Evolutionary conservation across 805 yeast genomes (phyloP), one percentile per base, ranked within the genome.

Genomic region (Starmerella gropengiesseri): DNA sequence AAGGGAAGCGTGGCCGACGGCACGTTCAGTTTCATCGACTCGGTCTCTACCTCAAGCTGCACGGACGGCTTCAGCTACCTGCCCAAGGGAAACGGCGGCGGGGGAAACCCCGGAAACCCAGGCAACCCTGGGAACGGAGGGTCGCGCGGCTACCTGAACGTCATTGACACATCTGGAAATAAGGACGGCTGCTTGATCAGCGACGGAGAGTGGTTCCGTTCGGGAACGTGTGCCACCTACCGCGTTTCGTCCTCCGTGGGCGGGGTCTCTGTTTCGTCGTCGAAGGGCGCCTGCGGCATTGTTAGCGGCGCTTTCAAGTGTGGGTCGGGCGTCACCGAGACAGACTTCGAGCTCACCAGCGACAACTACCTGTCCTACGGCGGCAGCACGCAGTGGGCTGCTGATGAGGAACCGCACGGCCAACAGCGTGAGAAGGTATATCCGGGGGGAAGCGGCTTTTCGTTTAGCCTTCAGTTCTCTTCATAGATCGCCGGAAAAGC

Each of bases 171-270:
- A 5, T 22, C 28, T 12, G 29, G 29, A 20, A 17, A 22, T 14
- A 9, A 22, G 9, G 31, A 60, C 4, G 95, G 94, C 8, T 84
- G 95, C 61, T 64, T 89, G 45, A 89, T 87, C 55, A 74, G 81
- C 47, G 81, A 75, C 55, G 98, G 98, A 4, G 72, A 75, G 51
- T 87, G 94, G 91, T 83, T 79, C 62, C 58, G 71, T 4, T 59
- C 64, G 31, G 95, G 95, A 1, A 75, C 91, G 0, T 89, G 96
- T 61, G 97, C 95, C 4, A 75, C 80, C 5, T 87, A 69, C 62
- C 68, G 68, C 20, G 53, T 81, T 20, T 55, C 61, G 25, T 69
- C 75, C 41, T 74, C 80, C 25, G 75, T 75, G 60, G 91, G 91
- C 3, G 91, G 91, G n/a, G 72, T 74, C 54, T 71, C 75, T 44